phyloP scores from a whole-genome alignment of 2,329 filamentous ascomycete species.

The Fusarium sp. region DNA sequence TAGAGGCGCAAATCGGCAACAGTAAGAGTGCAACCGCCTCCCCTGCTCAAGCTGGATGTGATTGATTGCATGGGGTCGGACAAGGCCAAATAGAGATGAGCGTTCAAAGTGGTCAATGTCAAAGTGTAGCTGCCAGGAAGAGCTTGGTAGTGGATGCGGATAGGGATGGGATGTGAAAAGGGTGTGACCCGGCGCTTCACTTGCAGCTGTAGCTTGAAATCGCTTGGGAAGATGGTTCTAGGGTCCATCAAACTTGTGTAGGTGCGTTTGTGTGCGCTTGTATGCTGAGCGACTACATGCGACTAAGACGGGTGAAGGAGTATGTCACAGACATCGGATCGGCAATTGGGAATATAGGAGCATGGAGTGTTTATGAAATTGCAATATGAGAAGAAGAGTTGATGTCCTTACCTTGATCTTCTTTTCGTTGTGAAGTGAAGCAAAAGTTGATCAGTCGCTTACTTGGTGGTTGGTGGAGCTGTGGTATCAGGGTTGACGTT shows the following conservation, averaged over 20 bases:
- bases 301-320: conserved; percentile 19
- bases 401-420: conserved; percentile 17
- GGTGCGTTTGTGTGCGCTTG: conserved; percentile 27
- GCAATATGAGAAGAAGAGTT: conserved; percentile 1
- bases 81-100: conserved; percentile 43
- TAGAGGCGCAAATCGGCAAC: conserved; percentile 40
- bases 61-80: conserved; percentile 44
- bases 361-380: not conserved
- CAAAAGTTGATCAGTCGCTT: conserved; percentile 26
- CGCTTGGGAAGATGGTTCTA: conserved; percentile 37
- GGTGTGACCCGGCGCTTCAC: conserved; percentile 50
- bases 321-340: conserved; percentile 22
- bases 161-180: conserved; percentile 44
- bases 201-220: conserved; percentile 47
- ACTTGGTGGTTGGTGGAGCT: conserved; percentile 38
- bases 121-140: conserved; percentile 34
- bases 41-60: conserved; percentile 40
- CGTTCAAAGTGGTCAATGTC: conserved; percentile 37
- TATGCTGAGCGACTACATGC: conserved; percentile 37
- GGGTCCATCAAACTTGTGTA: conserved; percentile 33
- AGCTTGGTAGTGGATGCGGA: conserved; percentile 42
- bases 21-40: conserved; percentile 41
- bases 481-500: conserved; percentile 28
- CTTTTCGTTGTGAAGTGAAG: conserved; percentile 2
- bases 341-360: conserved; percentile 8